Evolutionary conservation across 176 grass and related monocot species (phyloP), one percentile per base, ranked within the genome.

Genomic region (Aegilops umbellulata): DNA sequence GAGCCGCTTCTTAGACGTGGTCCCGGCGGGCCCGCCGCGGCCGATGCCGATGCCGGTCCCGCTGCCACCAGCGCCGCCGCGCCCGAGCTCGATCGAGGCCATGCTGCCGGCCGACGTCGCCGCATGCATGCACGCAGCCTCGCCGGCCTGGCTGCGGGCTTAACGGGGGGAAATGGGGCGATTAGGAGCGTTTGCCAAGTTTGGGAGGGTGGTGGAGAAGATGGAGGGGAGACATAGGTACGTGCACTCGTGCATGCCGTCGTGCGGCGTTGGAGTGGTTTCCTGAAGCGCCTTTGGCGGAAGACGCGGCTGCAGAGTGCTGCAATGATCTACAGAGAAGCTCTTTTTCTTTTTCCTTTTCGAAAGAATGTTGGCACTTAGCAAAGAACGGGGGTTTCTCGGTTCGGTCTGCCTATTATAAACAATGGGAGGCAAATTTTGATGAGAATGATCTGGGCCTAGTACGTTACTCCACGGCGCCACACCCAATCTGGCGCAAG

Each of bases 1-100:
- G 10, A 79, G 90, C n/a, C 95, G 87, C 49, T 84, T 80, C 75
- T 91, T 97, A 3, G 53, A 46, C 17, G 88, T 13, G 46, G 75
- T 36, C n/a, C 22, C 60, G 20, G 49, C 26, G 68, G 38, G 31
- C 16, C 71, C 65, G 14, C 86, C 44, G 23, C 31, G 15, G 58
- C 36, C 24, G 8, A 72, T 73, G 69, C 36, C 69, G 35, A 5
- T 72, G 11, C 69, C 11, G 36, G 10, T 70, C 8, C 68, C 15
- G 22, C 13, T 67, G 29, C 41, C 31, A 6, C 70, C 65, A 16
- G 62, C 32, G 32, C 17, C 3, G 42, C 71, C 35, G 5, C 89
- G 38, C 1, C 69, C 60, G 64, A 67, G 65, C 26, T 83, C 74
- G 79, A 74, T 67, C 84, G 73, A 36, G 42, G 89, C 80, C 84